These are phyloP conservation scores for Starmera caribaea DNA, from an alignment of 805 yeast genomes.

Conservation along the genomic window DNA sequence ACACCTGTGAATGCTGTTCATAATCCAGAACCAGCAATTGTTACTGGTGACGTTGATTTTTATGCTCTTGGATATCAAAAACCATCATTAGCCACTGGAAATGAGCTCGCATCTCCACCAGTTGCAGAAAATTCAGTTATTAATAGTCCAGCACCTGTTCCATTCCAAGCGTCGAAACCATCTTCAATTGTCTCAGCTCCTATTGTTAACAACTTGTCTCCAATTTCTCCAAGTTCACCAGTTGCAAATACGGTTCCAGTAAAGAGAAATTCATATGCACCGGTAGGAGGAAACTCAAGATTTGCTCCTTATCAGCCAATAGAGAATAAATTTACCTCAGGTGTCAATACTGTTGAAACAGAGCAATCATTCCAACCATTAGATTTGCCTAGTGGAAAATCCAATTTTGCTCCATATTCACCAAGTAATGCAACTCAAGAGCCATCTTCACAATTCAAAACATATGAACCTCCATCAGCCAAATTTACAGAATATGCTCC, in stretches of 20 bases:
- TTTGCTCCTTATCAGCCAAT: conserved; percentile 2
- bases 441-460: neutral
- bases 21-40: conserved; percentile 4
- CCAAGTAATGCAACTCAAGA: conserved; percentile 1
- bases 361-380: neutral
- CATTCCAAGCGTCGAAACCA: too few species aligned
- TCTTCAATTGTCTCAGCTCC: too few species aligned
- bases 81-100: neutral
- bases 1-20: conserved; percentile 1
- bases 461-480: conserved; percentile 18
- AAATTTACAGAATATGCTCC: conserved; percentile 16
- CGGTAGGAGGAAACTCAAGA: neutral
- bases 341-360: too few species aligned
- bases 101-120: neutral
- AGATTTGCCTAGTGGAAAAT: neutral
- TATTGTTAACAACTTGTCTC: too few species aligned
- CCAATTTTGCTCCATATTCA: conserved; percentile 5
- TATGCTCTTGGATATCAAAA: conserved; percentile 6
- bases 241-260: neutral
- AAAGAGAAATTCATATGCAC: neutral
- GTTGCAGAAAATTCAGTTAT: neutral
- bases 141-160: too few species aligned
- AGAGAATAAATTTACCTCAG: too few species aligned
- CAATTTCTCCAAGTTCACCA: neutral
- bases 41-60: conserved; percentile 11